These are phyloP conservation scores for Chloris gayana DNA, from an alignment of 176 grass and related monocot genomes.

Conservation along the genomic window DNA sequence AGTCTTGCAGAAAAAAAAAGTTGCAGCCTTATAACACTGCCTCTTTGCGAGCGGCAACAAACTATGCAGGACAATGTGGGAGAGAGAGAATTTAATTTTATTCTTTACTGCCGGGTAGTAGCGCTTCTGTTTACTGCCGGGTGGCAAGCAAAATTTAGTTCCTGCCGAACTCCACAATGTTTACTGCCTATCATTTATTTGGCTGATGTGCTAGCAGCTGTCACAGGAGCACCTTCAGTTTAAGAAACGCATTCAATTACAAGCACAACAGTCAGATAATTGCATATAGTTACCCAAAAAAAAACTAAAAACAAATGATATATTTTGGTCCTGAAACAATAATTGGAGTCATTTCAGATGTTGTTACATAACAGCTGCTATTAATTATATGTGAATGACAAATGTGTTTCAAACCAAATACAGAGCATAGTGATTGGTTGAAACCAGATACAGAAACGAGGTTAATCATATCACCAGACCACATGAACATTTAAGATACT, in stretches of 20 bases:
- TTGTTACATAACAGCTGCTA: not conserved
- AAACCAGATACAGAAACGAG: not conserved
- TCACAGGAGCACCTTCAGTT: too few species aligned
- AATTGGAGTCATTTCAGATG: not conserved
- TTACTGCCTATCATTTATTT: too few species aligned
- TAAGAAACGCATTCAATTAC: slow-evolving; percentile 3
- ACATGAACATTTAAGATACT: slow-evolving; percentile 20
- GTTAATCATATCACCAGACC: not conserved
- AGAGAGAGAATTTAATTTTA: too few species aligned
- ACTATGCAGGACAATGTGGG: too few species aligned
- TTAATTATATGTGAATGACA: not conserved
- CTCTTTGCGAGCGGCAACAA: too few species aligned
- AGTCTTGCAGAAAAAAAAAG: too few species aligned
- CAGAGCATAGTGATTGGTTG: slow-evolving; percentile 1
- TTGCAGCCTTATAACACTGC: too few species aligned
- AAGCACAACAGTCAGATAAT: slow-evolving; percentile 13
- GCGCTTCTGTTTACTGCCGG: too few species aligned
- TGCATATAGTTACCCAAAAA: not conserved
- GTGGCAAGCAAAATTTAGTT: too few species aligned
- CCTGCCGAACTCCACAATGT: too few species aligned
- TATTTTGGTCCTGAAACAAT: not conserved
- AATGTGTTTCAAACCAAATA: slow-evolving; percentile 22
- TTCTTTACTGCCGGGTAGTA: too few species aligned
- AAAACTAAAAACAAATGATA: not conserved
- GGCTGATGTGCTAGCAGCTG: slow-evolving; percentile 52